Percentiles rank a stretch among this genome's conserved stretches.
Evolutionary conservation across 495 filamentous ascomycete species (phyloP).

Genomic region (Clavariopsis aquatica): DNA sequence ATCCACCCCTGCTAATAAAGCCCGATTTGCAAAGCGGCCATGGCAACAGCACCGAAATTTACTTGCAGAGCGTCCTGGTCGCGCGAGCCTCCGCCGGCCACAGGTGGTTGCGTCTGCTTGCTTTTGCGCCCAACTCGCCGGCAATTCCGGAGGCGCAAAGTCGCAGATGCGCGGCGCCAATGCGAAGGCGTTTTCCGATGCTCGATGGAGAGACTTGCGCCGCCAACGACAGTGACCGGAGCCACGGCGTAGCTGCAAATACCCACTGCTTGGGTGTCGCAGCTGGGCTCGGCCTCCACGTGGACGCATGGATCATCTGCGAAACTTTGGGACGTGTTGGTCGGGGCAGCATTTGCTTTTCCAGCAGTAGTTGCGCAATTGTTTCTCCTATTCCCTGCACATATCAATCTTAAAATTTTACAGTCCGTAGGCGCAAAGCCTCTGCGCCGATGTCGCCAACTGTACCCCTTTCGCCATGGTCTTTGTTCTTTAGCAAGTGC

Average conservation of each 20-base stretch:
- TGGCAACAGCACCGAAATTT: constrained; percentile 4
- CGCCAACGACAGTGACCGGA: constrained; percentile 25
- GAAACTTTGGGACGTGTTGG: background rate
- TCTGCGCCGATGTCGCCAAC: too few relatives aligned
- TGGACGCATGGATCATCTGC: constrained; percentile 15
- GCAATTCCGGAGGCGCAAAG: constrained; percentile 4
- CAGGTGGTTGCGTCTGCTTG: background rate
- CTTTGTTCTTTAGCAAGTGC: background rate
- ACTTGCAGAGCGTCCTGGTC: background rate
- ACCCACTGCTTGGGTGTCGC: constrained; percentile 13
- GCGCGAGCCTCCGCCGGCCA: background rate
- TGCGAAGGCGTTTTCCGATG: background rate
- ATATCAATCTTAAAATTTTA: constrained; percentile 1
- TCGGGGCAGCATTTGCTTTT: constrained; percentile 1
- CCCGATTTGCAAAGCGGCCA: constrained; percentile 1
- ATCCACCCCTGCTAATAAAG: constrained; percentile 2
- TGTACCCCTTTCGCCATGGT: background rate
- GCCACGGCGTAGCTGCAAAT: background rate
- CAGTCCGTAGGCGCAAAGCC: too few relatives aligned
- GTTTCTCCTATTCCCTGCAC: constrained; percentile 21
- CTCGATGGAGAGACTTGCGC: background rate
- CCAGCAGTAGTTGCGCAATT: constrained; percentile 15
- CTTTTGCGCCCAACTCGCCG: background rate
- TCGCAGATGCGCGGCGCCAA: background rate
- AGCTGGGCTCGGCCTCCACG: constrained; percentile 22